Evolutionary conservation across 208 protist genomes (phyloP).

Genomic region (Lotmaria passim): DNA sequence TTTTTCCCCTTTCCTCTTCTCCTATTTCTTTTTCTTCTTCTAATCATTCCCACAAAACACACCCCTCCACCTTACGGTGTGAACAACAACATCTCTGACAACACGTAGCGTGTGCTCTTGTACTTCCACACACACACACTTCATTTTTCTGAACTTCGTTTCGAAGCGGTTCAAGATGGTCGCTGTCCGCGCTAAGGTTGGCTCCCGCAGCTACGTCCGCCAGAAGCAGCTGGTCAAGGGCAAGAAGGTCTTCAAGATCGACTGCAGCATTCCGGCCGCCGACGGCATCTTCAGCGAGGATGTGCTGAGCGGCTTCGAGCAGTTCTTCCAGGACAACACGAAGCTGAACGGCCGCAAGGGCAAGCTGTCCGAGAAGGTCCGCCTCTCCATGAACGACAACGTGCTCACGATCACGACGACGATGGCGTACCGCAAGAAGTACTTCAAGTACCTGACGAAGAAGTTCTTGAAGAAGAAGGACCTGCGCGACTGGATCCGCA

Average conservation of each 20-base stretch:
- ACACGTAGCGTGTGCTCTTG: conserved; percentile 34
- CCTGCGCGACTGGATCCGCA: conserved; percentile 97
- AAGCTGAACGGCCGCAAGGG: conserved; percentile 99
- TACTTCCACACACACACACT: conserved; percentile 29
- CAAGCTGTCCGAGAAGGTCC: conserved; percentile 96
- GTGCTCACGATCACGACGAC: conserved; percentile 91
- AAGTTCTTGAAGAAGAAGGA: conserved; percentile 99
- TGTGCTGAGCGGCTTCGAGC: conserved; percentile 91
- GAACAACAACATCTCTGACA: not conserved
- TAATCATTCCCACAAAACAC: too few species aligned
- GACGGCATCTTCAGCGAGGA: conserved; percentile 87
- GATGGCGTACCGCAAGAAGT: conserved; percentile 98
- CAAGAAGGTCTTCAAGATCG: conserved; percentile 90
- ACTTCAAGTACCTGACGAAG: conserved; percentile 99
- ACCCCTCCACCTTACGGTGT: too few species aligned
- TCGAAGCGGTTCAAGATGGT: conserved; percentile 63
- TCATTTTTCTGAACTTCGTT: conserved; percentile 11
- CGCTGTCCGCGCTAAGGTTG: conserved; percentile 91
- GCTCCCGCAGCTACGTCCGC: conserved; percentile 82
- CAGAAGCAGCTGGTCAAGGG: conserved; percentile 89
- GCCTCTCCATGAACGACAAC: conserved; percentile 86
- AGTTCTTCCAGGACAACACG: conserved; percentile 97
- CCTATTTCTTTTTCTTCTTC: conserved; percentile 13
- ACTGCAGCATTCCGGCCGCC: conserved; percentile 67
- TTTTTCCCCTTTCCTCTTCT: too few species aligned